Percentiles rank a stretch among this genome's conserved stretches.
Conservation (phyloP, 306 rosid species). For the Prunus davidiana region DNA sequence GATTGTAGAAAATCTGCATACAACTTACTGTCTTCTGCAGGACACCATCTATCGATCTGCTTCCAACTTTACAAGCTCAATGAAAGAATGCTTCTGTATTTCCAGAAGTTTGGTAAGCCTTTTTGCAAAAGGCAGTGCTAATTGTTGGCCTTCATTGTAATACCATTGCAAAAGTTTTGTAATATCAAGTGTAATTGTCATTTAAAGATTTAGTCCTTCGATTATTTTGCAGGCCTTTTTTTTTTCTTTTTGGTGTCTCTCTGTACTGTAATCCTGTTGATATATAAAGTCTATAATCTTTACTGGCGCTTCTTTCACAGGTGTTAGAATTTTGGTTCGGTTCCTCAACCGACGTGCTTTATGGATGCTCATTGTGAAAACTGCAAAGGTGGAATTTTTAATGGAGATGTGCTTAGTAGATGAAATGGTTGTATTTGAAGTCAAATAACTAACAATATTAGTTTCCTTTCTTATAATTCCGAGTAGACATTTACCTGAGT, state of each 20-base stretch:
- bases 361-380: background rate
- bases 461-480: background rate
- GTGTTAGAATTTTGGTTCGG: too few relatives aligned
- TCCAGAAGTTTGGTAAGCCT: background rate
- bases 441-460: background rate
- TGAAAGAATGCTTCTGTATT: background rate
- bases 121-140: background rate
- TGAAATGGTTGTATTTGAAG: background rate
- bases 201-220: background rate
- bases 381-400: background rate
- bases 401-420: background rate
- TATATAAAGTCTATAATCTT: background rate
- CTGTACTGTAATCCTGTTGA: background rate
- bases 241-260: background rate
- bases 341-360: too few relatives aligned
- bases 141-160: background rate
- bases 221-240: background rate
- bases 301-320: background rate
- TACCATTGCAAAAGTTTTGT: background rate
- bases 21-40: background rate
- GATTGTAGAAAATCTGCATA: background rate
- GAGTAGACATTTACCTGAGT: background rate
- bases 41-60: background rate
- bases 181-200: slow-evolving; percentile 1
- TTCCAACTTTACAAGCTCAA: background rate